Conservation (phyloP, 805 yeast species). For the Candida montana region DNA sequence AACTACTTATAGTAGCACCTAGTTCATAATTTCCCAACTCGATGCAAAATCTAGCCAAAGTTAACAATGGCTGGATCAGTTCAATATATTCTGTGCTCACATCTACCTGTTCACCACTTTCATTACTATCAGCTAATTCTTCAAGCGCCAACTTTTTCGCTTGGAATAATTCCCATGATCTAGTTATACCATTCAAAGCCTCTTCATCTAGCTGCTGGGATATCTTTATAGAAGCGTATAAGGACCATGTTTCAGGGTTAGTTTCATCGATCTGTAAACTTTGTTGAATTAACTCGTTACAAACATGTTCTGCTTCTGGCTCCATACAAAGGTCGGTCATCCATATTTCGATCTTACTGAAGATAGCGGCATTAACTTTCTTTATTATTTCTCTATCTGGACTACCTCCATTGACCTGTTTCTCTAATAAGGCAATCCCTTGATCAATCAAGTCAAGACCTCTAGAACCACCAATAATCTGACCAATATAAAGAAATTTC, state of each 20-base stretch:
- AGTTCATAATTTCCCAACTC: conserved; percentile 71
- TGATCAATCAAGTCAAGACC: conserved; percentile 59
- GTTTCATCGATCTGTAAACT: conserved; percentile 54
- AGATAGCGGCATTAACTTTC: conserved; percentile 69
- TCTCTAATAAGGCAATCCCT: conserved; percentile 53
- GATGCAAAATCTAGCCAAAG: conserved; percentile 67
- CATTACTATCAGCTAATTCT: conserved; percentile 36
- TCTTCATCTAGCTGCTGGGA: conserved; percentile 76
- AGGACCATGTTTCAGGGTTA: conserved; percentile 72
- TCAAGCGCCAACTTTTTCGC: conserved; percentile 45
- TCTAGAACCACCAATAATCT: conserved; percentile 75
- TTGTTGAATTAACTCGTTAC: conserved; percentile 64
- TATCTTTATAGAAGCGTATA: conserved; percentile 80
- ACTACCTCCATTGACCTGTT: conserved; percentile 27
- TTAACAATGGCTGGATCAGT: conserved; percentile 65
- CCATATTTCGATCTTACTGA: conserved; percentile 90
- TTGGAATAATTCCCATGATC: conserved; percentile 69
- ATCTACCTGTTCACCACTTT: conserved; percentile 27
- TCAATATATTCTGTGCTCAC: conserved; percentile 53
- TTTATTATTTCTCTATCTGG: conserved; percentile 36
- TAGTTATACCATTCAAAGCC: conserved; percentile 60
- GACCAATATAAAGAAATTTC: conserved; percentile 87
- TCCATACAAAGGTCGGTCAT: conserved; percentile 98
- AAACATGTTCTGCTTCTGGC: conserved; percentile 74
- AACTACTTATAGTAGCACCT: conserved; percentile 59